phyloP scores from a whole-genome alignment of 2,329 filamentous ascomycete genomes.

The Lomentospora prolificans region DNA sequence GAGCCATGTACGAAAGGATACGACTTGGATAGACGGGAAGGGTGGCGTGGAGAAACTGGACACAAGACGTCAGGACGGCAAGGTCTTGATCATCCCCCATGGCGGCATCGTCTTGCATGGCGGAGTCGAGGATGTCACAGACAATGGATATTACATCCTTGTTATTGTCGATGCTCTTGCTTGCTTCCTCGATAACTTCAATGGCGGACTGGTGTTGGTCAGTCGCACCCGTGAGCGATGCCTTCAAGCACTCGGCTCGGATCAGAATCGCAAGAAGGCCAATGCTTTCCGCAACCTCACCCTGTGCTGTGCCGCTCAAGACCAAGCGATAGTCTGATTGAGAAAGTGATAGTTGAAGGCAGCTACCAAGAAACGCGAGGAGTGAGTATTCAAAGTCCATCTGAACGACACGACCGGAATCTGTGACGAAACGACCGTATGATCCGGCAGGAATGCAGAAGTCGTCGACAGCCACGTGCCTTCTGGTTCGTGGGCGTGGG shows the following conservation, averaged over 20 bases:
- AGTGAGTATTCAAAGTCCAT: conserved; percentile 73
- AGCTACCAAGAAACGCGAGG: conserved; percentile 67
- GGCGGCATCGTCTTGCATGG: conserved; percentile 46
- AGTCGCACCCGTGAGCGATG: conserved; percentile 12
- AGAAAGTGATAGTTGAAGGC: conserved; percentile 57
- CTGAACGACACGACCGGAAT: conserved; percentile 65
- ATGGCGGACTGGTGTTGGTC: conserved; percentile 20
- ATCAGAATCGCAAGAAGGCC: conserved; percentile 64
- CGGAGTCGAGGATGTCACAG: conserved; percentile 73
- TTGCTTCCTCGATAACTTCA: conserved; percentile 43
- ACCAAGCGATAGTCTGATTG: conserved; percentile 44
- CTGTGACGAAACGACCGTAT: conserved; percentile 63
- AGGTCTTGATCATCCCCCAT: conserved; percentile 56
- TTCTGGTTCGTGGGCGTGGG: conserved; percentile 10
- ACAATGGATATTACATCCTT: conserved; percentile 73
- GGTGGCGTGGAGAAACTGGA: conserved; percentile 70
- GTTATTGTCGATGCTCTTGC: conserved; percentile 46
- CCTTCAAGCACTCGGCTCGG: conserved; percentile 35
- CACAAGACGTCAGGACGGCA: conserved; percentile 57
- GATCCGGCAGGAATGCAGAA: conserved; percentile 59
- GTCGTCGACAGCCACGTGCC: conserved; percentile 30
- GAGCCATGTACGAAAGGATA: conserved; percentile 81
- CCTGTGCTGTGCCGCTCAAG: conserved; percentile 43
- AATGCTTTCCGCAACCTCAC: conserved; percentile 64
- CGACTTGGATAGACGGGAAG: conserved; percentile 67